Conservation (phyloP, 2,329 filamentous ascomycete genomes). For the Trichoderma sp. region DNA sequence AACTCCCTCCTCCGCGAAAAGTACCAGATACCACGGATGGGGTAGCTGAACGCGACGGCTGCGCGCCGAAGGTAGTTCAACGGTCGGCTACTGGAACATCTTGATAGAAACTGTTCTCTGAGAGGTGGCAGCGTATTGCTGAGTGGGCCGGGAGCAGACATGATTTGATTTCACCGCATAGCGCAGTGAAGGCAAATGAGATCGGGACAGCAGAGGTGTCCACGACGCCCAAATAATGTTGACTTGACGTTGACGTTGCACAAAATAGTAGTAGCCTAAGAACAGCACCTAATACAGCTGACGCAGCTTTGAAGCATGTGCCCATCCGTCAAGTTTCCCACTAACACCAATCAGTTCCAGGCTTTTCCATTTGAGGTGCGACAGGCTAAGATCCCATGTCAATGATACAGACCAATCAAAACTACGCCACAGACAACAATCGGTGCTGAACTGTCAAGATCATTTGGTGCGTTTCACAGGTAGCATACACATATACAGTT, state of each 20-base stretch:
- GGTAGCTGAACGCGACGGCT: constrained; percentile 54
- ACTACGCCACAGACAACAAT: background rate
- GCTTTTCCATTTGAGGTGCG: background rate
- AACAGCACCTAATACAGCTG: background rate
- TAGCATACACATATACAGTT: background rate
- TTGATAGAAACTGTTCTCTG: background rate
- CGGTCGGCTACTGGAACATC: constrained; percentile 36
- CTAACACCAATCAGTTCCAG: background rate
- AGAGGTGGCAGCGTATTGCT: background rate
- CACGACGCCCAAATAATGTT: background rate
- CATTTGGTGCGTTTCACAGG: background rate
- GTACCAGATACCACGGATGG: constrained; percentile 76
- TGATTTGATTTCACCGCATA: background rate
- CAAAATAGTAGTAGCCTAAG: background rate
- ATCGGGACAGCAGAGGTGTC: background rate
- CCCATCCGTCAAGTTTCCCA: background rate
- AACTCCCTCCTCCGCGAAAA: constrained; percentile 76
- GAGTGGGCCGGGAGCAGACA: background rate
- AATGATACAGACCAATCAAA: background rate
- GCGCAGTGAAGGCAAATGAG: background rate
- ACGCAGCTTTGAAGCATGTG: background rate
- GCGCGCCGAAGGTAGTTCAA: constrained; percentile 47
- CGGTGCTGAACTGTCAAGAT: background rate
- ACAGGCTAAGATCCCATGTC: background rate
- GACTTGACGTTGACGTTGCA: background rate